These are phyloP conservation scores for Populus tremula DNA, from an alignment of 345 rosid genomes.

Conservation along the genomic window DNA sequence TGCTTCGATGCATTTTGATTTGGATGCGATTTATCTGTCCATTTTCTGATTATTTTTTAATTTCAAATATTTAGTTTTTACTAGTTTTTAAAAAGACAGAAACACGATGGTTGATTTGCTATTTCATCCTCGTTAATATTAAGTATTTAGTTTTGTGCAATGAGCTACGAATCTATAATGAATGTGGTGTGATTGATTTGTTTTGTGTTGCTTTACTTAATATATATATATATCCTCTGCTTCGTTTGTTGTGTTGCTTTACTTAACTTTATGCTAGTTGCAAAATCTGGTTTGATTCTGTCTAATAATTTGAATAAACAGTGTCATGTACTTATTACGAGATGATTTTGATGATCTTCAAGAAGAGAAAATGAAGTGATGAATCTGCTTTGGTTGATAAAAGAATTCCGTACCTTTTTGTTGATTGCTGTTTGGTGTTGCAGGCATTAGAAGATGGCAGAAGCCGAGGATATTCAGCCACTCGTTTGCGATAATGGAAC, in stretches of 20 bases:
- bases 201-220: background rate
- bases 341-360: background rate
- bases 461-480: slow-evolving; percentile 58
- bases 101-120: background rate
- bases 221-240: background rate
- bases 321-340: background rate
- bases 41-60: background rate
- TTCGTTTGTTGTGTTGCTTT: no score
- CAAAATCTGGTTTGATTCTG: background rate
- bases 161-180: background rate
- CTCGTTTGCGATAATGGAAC: slow-evolving; percentile 82
- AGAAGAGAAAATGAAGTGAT: background rate
- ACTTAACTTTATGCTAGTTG: background rate
- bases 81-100: background rate
- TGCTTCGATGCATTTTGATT: background rate
- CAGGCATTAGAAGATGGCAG: slow-evolving; percentile 61
- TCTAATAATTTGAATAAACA: background rate
- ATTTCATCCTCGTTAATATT: background rate
- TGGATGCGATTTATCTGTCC: background rate
- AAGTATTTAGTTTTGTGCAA: background rate
- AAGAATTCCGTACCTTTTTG: background rate
- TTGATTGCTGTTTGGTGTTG: background rate
- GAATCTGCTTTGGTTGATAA: background rate
- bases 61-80: no score
- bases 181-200: background rate